phyloP scores from a whole-genome alignment of 495 filamentous ascomycete species.

The Podospora pseudopauciseta region DNA sequence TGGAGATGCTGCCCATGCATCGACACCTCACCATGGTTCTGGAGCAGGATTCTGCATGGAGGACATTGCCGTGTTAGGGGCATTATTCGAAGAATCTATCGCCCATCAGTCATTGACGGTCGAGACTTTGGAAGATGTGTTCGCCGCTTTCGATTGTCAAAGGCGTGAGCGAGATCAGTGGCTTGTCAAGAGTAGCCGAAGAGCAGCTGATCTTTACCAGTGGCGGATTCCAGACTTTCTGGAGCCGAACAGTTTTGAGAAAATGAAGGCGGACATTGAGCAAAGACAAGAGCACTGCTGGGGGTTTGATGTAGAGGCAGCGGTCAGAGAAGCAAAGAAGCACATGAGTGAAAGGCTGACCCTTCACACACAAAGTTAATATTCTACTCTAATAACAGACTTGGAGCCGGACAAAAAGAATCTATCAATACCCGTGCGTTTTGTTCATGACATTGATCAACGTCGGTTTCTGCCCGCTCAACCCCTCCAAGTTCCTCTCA shows the following conservation, averaged over 20 bases:
- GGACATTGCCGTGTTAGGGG: conserved; percentile 58
- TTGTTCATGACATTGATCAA: conserved; percentile 37
- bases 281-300: conserved; percentile 15
- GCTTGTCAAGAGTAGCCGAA: conserved; percentile 41
- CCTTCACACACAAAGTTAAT: too few relatives aligned
- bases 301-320: conserved; percentile 17
- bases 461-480: conserved; percentile 20
- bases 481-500: conserved; percentile 33
- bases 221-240: conserved; percentile 18
- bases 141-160: conserved; percentile 58
- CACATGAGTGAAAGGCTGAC: too few relatives aligned
- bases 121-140: conserved; percentile 48
- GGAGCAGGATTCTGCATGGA: conserved; percentile 68
- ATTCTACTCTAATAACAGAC: background rate
- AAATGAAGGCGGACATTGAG: conserved; percentile 13
- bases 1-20: conserved; percentile 68
- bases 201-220: conserved; percentile 39
- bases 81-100: conserved; percentile 49
- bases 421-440: conserved; percentile 29
- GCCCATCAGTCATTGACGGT: conserved; percentile 12
- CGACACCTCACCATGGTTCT: conserved; percentile 66
- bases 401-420: background rate
- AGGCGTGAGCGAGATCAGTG: conserved; percentile 49
- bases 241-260: conserved; percentile 11
- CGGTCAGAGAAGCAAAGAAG: conserved; percentile 1